Percentiles rank a stretch among this genome's conserved stretches.
Conservation (phyloP, 495 filamentous ascomycete genomes). For the Parmelia sp. region DNA sequence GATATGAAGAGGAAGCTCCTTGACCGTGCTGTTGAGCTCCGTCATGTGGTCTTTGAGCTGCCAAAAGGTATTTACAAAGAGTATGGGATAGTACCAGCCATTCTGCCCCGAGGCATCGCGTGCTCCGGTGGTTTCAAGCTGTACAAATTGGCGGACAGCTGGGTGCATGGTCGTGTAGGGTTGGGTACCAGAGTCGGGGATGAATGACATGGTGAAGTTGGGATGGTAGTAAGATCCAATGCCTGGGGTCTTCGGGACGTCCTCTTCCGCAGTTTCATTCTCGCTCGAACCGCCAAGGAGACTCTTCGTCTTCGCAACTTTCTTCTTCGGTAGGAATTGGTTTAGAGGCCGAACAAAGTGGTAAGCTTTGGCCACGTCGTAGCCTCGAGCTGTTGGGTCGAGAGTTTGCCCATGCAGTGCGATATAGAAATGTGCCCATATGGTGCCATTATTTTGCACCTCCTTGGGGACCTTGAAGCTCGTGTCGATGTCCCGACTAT, state of each 20-base stretch:
- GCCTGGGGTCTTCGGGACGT: constrained; percentile 53
- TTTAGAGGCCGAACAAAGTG: constrained; percentile 82
- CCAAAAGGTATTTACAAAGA: constrained; percentile 96
- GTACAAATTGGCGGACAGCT: constrained; percentile 66
- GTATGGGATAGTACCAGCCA: constrained; percentile 92
- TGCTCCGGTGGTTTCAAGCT: constrained; percentile 65
- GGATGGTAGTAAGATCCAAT: constrained; percentile 89
- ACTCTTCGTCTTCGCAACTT: constrained; percentile 82
- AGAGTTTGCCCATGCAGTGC: constrained; percentile 64
- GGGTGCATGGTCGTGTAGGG: constrained; percentile 63
- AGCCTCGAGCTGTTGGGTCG: constrained; percentile 66
- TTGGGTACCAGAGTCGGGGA: constrained; percentile 70
- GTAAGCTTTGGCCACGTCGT: constrained; percentile 66
- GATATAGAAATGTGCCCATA: constrained; percentile 91
- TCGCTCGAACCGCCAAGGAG: constrained; percentile 59
- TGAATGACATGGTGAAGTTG: constrained; percentile 82
- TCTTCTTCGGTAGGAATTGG: constrained; percentile 87
- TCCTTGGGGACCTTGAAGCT: constrained; percentile 66
- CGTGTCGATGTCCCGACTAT: constrained; percentile 71
- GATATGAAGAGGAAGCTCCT: constrained; percentile 74
- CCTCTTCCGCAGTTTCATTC: constrained; percentile 41
- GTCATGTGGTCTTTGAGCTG: constrained; percentile 87
- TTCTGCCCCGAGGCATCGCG: constrained; percentile 78
- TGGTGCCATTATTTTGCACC: constrained; percentile 86
- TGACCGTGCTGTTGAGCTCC: constrained; percentile 85